These are phyloP conservation scores for Colletotrichum echinochloae DNA, from an alignment of 2,329 filamentous ascomycete genomes.

Conservation along the genomic window DNA sequence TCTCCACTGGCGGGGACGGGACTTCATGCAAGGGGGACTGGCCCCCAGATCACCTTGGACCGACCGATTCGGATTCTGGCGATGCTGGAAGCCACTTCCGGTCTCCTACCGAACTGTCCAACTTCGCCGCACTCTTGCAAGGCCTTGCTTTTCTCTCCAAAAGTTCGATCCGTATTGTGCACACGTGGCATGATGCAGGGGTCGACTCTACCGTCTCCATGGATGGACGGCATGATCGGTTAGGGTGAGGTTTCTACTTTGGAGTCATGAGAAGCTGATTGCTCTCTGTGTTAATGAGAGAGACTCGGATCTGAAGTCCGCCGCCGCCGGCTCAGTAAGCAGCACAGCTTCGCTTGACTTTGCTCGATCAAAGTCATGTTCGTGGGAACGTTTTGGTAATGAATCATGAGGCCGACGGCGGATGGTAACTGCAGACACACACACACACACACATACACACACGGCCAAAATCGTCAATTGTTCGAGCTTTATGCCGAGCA, in stretches of 20 bases:
- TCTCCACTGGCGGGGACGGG: neutral
- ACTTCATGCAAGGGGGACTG: conserved; percentile 27
- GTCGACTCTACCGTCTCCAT: neutral
- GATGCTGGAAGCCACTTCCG: neutral
- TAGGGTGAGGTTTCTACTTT: neutral
- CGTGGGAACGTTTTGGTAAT: neutral
- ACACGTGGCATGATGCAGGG: conserved; percentile 2
- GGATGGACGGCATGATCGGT: neutral
- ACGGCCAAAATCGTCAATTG: too few species aligned
- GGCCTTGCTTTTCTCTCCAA: neutral
- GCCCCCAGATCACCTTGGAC: conserved; percentile 15
- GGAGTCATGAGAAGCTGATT: too few species aligned
- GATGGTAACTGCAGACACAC: neutral
- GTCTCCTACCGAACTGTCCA: neutral
- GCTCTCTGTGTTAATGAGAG: neutral
- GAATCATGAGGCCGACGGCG: neutral
- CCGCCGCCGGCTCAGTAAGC: neutral
- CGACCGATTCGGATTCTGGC: neutral
- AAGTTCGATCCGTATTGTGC: neutral
- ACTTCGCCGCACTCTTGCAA: neutral
- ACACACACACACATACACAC: too few species aligned
- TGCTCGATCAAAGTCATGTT: neutral
- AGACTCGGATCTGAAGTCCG: neutral
- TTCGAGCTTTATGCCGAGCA: neutral
- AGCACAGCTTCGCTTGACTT: neutral